Conservation (phyloP, 2,329 filamentous ascomycete species). For the Apiospora koreana region DNA sequence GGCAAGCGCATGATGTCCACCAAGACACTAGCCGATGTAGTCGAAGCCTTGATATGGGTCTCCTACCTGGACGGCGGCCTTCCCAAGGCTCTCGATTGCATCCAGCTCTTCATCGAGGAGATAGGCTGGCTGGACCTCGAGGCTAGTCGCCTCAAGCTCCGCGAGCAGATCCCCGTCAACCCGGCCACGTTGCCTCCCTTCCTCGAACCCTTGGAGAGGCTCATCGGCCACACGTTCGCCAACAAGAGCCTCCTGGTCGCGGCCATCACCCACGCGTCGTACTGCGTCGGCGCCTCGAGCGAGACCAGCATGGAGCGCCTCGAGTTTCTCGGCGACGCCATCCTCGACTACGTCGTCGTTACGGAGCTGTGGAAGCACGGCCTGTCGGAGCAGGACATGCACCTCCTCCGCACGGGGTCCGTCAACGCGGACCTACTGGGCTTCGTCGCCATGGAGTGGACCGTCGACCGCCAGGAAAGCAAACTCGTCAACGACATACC, state of each 20-base stretch:
- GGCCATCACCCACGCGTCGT: constrained; percentile 77
- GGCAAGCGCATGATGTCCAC: constrained; percentile 43
- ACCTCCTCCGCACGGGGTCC: constrained; percentile 71
- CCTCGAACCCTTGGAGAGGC: constrained; percentile 55
- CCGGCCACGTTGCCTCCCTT: constrained; percentile 37
- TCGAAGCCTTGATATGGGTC: constrained; percentile 82
- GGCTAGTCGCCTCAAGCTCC: constrained; percentile 44
- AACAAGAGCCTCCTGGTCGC: constrained; percentile 72
- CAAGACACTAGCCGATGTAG: constrained; percentile 83
- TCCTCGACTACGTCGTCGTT: constrained; percentile 79
- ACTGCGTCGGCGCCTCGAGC: constrained; percentile 36
- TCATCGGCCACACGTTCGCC: constrained; percentile 72
- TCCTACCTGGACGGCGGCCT: constrained; percentile 71
- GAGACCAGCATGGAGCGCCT: constrained; percentile 66
- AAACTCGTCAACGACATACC: constrained; percentile 28
- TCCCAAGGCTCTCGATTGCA: constrained; percentile 61
- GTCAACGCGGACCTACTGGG: constrained; percentile 82
- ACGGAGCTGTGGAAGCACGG: constrained; percentile 55
- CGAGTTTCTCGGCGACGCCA: constrained; percentile 84
- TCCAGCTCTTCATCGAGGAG: constrained; percentile 66
- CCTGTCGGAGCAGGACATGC: constrained; percentile 63
- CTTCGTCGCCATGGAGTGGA: constrained; percentile 68
- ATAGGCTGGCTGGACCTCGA: constrained; percentile 53
- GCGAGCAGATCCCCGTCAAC: constrained; percentile 37
- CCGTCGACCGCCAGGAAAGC: constrained; percentile 34